These are phyloP conservation scores for Aphanomyces astaci DNA, from an alignment of 352 stramenopile genomes.

Conservation along the genomic window DNA sequence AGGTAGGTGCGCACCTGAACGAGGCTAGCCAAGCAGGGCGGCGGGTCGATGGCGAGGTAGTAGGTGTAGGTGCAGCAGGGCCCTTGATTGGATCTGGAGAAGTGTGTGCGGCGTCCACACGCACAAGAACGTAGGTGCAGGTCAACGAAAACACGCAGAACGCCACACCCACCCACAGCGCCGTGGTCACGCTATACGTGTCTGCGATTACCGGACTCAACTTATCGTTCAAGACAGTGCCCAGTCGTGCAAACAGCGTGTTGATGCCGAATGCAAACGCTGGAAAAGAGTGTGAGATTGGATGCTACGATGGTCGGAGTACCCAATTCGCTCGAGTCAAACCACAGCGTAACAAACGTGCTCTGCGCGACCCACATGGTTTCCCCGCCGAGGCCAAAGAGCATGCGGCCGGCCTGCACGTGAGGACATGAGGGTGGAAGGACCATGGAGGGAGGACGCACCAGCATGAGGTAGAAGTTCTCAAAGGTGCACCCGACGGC, in stretches of 20 bases:
- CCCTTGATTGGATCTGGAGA: not conserved
- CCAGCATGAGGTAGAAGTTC: slow-evolving; percentile 27
- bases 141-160: slow-evolving; percentile 16
- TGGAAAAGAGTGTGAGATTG: not conserved
- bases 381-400: slow-evolving; percentile 66
- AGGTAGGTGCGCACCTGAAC: not conserved
- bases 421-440: slow-evolving; percentile 10
- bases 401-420: slow-evolving; percentile 44
- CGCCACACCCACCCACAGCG: slow-evolving; percentile 14
- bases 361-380: slow-evolving; percentile 46
- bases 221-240: slow-evolving; percentile 22
- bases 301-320: too few relatives aligned
- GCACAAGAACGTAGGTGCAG: slow-evolving; percentile 7
- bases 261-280: slow-evolving; percentile 27
- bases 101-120: slow-evolving; percentile 3
- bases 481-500: slow-evolving; percentile 29
- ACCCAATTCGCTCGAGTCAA: slow-evolving; percentile 41
- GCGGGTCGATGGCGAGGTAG: too few relatives aligned
- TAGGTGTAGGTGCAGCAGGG: too few relatives aligned
- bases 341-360: slow-evolving; percentile 53
- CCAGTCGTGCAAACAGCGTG: slow-evolving; percentile 17
- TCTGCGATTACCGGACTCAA: slow-evolving; percentile 17
- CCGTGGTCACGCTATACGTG: slow-evolving; percentile 13
- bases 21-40: too few relatives aligned
- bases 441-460: slow-evolving; percentile 15